A percentile compares a stretch with the other conserved stretches of the same genome.
Evolutionary conservation across 2,329 filamentous ascomycete genomes (phyloP).

Genomic region (Neofusicoccum cordaticola): DNA sequence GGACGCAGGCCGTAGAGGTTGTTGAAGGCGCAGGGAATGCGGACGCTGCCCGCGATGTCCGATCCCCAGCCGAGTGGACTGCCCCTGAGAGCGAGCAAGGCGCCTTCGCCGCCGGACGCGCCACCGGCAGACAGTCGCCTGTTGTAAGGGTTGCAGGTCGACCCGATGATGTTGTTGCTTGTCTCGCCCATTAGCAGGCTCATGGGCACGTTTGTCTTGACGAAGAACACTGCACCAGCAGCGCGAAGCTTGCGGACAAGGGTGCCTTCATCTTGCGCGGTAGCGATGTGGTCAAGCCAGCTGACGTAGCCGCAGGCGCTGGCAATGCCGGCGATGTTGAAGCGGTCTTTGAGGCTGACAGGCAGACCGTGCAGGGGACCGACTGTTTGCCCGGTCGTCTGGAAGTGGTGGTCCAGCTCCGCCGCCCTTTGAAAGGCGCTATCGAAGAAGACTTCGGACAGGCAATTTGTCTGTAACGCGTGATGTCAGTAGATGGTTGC

Average conservation of each 20-base stretch:
- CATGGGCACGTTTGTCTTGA: conserved; percentile 52
- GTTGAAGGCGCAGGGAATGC: conserved; percentile 23
- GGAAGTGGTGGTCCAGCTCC: conserved; percentile 21
- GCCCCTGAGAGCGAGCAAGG: conserved; percentile 24
- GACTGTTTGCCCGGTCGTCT: conserved; percentile 24
- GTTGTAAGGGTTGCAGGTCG: conserved; percentile 47
- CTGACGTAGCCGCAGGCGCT: conserved; percentile 54
- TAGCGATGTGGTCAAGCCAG: conserved; percentile 24
- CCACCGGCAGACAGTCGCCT: conserved; percentile 47
- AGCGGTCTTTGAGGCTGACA: conserved; percentile 40
- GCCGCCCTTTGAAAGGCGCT: conserved; percentile 32
- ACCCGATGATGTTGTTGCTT: conserved; percentile 51
- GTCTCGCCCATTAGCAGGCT: conserved; percentile 58
- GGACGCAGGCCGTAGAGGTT: conserved; percentile 20
- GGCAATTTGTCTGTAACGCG: conserved; percentile 18
- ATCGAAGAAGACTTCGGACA: conserved; percentile 39
- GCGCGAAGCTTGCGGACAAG: conserved; percentile 50
- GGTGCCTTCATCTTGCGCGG: conserved; percentile 49
- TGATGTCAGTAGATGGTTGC: background rate
- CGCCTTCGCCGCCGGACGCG: conserved; percentile 31
- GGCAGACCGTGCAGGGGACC: conserved; percentile 40
- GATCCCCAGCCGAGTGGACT: conserved; percentile 25
- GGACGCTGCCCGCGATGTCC: conserved; percentile 25
- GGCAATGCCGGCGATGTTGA: conserved; percentile 41
- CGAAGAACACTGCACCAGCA: conserved; percentile 52